Evolutionary conservation across 352 stramenopile genomes (phyloP).

Genomic region (Phytophthora hibernalis): DNA sequence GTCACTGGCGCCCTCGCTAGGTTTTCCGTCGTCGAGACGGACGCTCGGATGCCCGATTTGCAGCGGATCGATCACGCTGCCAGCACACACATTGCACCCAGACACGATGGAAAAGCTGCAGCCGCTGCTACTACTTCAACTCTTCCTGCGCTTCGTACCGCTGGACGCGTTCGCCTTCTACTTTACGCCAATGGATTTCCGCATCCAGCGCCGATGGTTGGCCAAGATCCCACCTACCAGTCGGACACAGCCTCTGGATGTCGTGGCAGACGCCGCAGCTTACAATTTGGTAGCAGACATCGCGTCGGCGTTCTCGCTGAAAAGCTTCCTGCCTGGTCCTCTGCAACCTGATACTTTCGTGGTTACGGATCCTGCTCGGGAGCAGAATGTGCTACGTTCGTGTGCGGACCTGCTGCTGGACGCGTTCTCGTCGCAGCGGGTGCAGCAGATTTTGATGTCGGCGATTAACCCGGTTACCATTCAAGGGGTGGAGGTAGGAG

Average conservation of each 20-base stretch:
- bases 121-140: slow-evolving; percentile 9
- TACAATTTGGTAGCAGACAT: slow-evolving; percentile 5
- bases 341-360: neutral
- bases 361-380: neutral
- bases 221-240: slow-evolving; percentile 4
- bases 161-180: slow-evolving; percentile 19
- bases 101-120: slow-evolving; percentile 13
- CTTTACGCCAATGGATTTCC: slow-evolving; percentile 18
- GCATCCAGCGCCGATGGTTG: slow-evolving; percentile 19
- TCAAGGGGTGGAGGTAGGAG: neutral
- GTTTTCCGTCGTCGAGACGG: neutral
- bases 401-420: slow-evolving; percentile 11
- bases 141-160: slow-evolving; percentile 14
- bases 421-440: slow-evolving; percentile 3
- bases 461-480: neutral
- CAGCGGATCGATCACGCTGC: neutral
- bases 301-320: slow-evolving; percentile 9
- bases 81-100: neutral
- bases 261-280: neutral
- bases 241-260: neutral
- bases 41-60: slow-evolving; percentile 12
- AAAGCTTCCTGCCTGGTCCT: neutral
- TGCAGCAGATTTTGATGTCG: slow-evolving; percentile 5
- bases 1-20: neutral
- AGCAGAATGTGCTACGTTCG: slow-evolving; percentile 3